Evolutionary conservation across 1,139 yeast species (phyloP).

Genomic region (Maudiozyma humilis): DNA sequence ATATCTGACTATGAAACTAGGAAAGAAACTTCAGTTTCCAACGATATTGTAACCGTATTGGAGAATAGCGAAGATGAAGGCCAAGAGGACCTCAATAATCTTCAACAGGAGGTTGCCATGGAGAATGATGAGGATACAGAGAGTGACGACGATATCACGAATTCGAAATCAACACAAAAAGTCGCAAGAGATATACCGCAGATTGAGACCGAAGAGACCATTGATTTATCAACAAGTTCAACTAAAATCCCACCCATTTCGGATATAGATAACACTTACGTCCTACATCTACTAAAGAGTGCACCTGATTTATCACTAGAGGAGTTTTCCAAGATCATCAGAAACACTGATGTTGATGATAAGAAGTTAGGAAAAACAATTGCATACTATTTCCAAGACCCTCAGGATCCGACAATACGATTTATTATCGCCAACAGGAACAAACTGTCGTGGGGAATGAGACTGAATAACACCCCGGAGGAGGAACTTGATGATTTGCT

Average conservation of each 20-base stretch:
- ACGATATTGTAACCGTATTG: conserved; percentile 19
- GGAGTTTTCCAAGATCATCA: conserved; percentile 31
- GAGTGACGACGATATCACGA: conserved; percentile 25
- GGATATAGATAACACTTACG: conserved; percentile 45
- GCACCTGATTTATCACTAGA: conserved; percentile 3
- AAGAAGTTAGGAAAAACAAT: conserved; percentile 45
- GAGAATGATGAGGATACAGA: conserved; percentile 12
- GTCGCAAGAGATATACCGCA: conserved; percentile 6
- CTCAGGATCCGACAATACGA: conserved; percentile 43
- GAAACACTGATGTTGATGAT: conserved; percentile 34
- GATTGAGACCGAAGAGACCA: conserved; percentile 8
- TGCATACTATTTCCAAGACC: conserved; percentile 43
- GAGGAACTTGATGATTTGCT: conserved; percentile 32
- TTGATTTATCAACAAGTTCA: conserved; percentile 4
- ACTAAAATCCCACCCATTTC: conserved; percentile 20
- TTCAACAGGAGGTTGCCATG: conserved; percentile 23
- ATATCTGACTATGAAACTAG: conserved; percentile 43
- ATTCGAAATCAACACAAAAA: conserved; percentile 24
- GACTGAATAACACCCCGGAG: conserved; percentile 36
- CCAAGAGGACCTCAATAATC: conserved; percentile 30
- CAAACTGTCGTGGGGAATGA: conserved; percentile 39
- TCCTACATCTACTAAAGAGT: conserved; percentile 35
- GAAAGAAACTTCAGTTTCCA: conserved; percentile 20
- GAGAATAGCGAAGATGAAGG: conserved; percentile 18
- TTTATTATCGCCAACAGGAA: conserved; percentile 44